A percentile compares a stretch with the other conserved stretches of the same genome.
These are phyloP conservation scores for Ascochyta lentis DNA, from an alignment of 2,329 filamentous ascomycete genomes.

Conservation along the genomic window DNA sequence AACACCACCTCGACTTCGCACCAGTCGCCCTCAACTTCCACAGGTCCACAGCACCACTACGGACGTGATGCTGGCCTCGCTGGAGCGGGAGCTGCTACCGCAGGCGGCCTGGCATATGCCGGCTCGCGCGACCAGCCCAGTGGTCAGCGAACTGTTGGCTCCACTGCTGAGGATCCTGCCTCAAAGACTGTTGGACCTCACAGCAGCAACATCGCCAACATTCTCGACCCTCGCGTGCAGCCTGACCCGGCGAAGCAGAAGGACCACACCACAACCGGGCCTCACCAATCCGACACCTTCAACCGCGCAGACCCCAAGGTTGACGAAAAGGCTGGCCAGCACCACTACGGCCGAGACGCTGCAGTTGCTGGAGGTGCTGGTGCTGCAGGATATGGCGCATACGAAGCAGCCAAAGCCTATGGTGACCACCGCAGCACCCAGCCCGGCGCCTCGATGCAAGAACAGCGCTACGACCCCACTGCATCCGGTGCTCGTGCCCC, in stretches of 20 bases:
- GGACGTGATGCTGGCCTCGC: slow-evolving; percentile 32
- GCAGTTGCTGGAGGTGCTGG: slow-evolving; percentile 41
- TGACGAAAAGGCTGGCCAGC: slow-evolving; percentile 26
- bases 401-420: slow-evolving; percentile 41
- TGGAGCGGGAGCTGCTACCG: slow-evolving; percentile 13
- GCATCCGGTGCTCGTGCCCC: slow-evolving; percentile 30
- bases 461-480: slow-evolving; percentile 41
- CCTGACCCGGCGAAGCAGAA: slow-evolving; percentile 41
- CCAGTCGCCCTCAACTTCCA: background rate
- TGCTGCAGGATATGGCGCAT: slow-evolving; percentile 41
- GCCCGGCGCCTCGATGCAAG: slow-evolving; percentile 36
- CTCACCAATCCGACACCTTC: slow-evolving; percentile 34
- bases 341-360: slow-evolving; percentile 36
- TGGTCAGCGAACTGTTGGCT: slow-evolving; percentile 29
- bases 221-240: slow-evolving; percentile 40
- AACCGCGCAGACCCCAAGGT: slow-evolving; percentile 38
- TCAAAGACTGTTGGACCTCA: slow-evolving; percentile 40
- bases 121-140: slow-evolving; percentile 22
- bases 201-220: slow-evolving; percentile 41
- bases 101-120: slow-evolving; percentile 20
- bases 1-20: background rate
- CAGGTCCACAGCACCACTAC: slow-evolving; percentile 16
- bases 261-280: slow-evolving; percentile 32
- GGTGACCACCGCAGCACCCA: slow-evolving; percentile 40
- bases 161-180: slow-evolving; percentile 33